phyloP scores from a whole-genome alignment of 2,329 filamentous ascomycete genomes.

The Neurospora crassa region DNA sequence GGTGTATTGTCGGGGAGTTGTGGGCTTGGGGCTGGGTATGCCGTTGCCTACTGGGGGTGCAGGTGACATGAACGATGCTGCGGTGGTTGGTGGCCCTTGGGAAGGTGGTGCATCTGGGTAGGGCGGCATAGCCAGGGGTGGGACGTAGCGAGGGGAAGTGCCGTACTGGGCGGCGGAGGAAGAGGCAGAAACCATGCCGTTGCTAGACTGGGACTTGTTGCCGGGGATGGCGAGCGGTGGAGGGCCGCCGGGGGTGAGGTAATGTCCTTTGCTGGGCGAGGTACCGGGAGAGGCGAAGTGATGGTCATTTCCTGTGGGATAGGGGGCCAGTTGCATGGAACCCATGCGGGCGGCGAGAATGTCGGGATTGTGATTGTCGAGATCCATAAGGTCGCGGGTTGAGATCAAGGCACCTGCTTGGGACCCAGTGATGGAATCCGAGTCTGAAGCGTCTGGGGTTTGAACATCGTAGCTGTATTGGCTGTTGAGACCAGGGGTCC shows the following conservation, averaged over 20 bases:
- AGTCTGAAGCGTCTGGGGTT: slow-evolving; percentile 25
- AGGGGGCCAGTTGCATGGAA: slow-evolving; percentile 30
- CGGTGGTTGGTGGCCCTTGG: slow-evolving; percentile 9
- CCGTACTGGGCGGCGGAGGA: slow-evolving; percentile 22
- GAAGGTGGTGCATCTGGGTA: slow-evolving; percentile 12
- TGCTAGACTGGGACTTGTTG: background rate
- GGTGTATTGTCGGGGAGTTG: slow-evolving; percentile 17
- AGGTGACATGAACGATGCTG: slow-evolving; percentile 13
- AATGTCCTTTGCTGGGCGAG: slow-evolving; percentile 21
- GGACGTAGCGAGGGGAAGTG: slow-evolving; percentile 31
- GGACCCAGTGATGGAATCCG: slow-evolving; percentile 26
- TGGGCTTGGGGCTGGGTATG: slow-evolving; percentile 14
- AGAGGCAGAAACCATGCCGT: slow-evolving; percentile 24
- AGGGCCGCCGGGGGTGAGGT: slow-evolving; percentile 26
- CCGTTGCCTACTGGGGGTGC: slow-evolving; percentile 16
- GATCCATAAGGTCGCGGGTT: slow-evolving; percentile 42
- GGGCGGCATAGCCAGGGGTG: slow-evolving; percentile 20
- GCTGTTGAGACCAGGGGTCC: slow-evolving; percentile 8
- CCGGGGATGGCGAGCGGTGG: slow-evolving; percentile 22
- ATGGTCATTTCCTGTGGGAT: slow-evolving; percentile 23
- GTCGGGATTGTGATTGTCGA: slow-evolving; percentile 31
- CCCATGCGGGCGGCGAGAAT: slow-evolving; percentile 31
- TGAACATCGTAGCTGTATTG: slow-evolving; percentile 18
- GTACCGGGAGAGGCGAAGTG: slow-evolving; percentile 29
- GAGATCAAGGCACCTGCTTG: slow-evolving; percentile 38